Evolutionary conservation across 1,139 yeast species (phyloP).

Genomic region (Hansenula sp.): DNA sequence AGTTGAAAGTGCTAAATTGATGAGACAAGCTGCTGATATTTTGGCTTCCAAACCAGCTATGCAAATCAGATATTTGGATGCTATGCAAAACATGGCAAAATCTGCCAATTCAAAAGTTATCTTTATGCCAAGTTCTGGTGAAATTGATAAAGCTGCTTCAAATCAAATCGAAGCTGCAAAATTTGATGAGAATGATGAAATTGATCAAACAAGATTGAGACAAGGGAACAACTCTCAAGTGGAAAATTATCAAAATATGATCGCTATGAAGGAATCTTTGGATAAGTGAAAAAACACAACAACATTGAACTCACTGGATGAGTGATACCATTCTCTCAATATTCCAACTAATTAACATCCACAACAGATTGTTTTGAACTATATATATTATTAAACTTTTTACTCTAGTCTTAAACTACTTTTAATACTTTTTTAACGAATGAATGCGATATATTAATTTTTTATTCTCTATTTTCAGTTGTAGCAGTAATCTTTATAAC

Average conservation of each 20-base stretch:
- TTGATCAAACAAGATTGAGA: not conserved
- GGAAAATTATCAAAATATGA: not conserved
- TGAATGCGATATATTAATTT: not conserved
- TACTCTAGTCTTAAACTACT: no score
- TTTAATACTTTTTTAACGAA: not conserved
- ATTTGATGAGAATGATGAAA: not conserved
- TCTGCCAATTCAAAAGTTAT: conserved; percentile 62
- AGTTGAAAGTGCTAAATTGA: conserved; percentile 71
- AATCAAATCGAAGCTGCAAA: not conserved
- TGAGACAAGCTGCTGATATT: conserved; percentile 79
- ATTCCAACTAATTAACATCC: no score
- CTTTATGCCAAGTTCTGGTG: conserved; percentile 59
- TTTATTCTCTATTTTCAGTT: conserved; percentile 11
- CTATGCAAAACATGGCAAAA: conserved; percentile 74
- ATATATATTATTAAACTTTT: no score
- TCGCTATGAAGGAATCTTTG: conserved; percentile 1
- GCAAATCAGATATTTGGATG: conserved; percentile 78
- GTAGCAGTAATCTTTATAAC: conserved; percentile 38
- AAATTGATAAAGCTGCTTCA: conserved; percentile 30
- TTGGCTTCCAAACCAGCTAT: conserved; percentile 73
- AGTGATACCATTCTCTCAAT: no score
- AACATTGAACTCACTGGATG: no score
- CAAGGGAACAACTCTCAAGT: not conserved
- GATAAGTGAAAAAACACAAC: no score
- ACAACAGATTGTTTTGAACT: no score